Evolutionary conservation across 164 flowering plant species (phyloP), one percentile per base, ranked within the genome.

Genomic region (Aristolochia fimbriata): DNA sequence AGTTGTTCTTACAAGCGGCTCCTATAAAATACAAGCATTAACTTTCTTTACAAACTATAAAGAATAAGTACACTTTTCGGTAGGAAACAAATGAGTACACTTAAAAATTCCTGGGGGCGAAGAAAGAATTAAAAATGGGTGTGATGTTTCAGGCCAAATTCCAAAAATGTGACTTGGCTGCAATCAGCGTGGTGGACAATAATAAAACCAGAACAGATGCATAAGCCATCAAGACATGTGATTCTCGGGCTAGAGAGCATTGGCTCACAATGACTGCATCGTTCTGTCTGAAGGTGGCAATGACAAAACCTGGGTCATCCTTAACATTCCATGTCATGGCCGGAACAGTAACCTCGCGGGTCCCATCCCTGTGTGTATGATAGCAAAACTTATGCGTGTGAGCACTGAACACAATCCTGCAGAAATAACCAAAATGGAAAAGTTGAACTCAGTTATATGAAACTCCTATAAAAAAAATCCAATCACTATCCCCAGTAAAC

Each of bases 351-450:
- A 86, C 72, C 67, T 86, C 88, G 12, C 78, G 86, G 0, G 83
- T 83, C 47, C 88, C 84, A 68, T 83, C 88, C 15, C 49, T 47
- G 66, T 86, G 87, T 8, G 62, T 63, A 61, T 74, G 71, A 46
- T 76, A 74, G 61, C 69, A 70, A 62, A 83, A 83, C 33, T 68
- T 68, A 60, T 76, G 76, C 33, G 71, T 68, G 66, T 83, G 88
- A 23, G 83, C 87, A 72, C 87, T 83, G 69, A 86, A 86, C 37
- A 86, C 51, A 13, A 83, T 76, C 79, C 92, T 86, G 83, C 67
- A 69, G 54, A 27, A 31, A 33, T 9, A 17, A 56, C 24, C 16
- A 15, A 11, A 16, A 56, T 55, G 56, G 56, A 52, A 15, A 17
- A 52, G 14, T 22, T 7, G 0, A 15, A 16, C n/a, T 24, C 6